These are phyloP conservation scores for Aspergillus terreus DNA, from an alignment of 2,329 filamentous ascomycete species.

Conservation along the genomic window DNA sequence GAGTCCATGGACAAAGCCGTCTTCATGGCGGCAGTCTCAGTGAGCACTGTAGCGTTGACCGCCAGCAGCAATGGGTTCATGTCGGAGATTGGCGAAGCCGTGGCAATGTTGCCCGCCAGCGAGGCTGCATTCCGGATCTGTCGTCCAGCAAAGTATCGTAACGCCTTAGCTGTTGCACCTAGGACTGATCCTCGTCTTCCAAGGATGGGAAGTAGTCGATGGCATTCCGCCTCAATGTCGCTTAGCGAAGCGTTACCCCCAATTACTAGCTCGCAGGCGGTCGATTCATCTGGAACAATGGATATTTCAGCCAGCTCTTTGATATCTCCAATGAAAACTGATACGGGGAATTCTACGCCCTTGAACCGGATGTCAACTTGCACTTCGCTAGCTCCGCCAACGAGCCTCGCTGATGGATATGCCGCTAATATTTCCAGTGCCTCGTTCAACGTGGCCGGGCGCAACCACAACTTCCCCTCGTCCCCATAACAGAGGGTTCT, in stretches of 20 bases:
- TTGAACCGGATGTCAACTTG: slow-evolving; percentile 96
- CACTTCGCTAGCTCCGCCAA: slow-evolving; percentile 83
- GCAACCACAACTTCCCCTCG: slow-evolving; percentile 78
- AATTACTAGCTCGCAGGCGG: slow-evolving; percentile 59
- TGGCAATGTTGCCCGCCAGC: slow-evolving; percentile 79
- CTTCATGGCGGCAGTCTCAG: slow-evolving; percentile 63
- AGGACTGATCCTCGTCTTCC: slow-evolving; percentile 65
- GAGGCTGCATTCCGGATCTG: slow-evolving; percentile 89
- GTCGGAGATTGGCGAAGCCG: slow-evolving; percentile 84
- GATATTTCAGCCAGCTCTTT: slow-evolving; percentile 70
- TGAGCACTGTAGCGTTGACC: slow-evolving; percentile 69
- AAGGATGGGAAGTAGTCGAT: slow-evolving; percentile 58
- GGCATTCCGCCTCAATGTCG: slow-evolving; percentile 73
- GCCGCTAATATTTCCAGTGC: slow-evolving; percentile 77
- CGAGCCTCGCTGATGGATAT: slow-evolving; percentile 77
- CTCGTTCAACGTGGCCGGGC: slow-evolving; percentile 73
- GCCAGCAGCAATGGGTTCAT: slow-evolving; percentile 82
- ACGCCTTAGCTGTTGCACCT: slow-evolving; percentile 77
- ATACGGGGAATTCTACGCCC: slow-evolving; percentile 73
- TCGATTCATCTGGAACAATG: slow-evolving; percentile 58
- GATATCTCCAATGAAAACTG: slow-evolving; percentile 83
- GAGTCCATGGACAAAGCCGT: slow-evolving; percentile 73
- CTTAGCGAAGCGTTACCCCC: slow-evolving; percentile 81
- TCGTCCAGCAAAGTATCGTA: slow-evolving; percentile 55
- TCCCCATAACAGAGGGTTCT: slow-evolving; percentile 77